A percentile compares a stretch with the other conserved stretches of the same genome.
Conservation (phyloP, 1,284 basidiomycete genomes). For the Pyrrhoderma lamaoense region DNA sequence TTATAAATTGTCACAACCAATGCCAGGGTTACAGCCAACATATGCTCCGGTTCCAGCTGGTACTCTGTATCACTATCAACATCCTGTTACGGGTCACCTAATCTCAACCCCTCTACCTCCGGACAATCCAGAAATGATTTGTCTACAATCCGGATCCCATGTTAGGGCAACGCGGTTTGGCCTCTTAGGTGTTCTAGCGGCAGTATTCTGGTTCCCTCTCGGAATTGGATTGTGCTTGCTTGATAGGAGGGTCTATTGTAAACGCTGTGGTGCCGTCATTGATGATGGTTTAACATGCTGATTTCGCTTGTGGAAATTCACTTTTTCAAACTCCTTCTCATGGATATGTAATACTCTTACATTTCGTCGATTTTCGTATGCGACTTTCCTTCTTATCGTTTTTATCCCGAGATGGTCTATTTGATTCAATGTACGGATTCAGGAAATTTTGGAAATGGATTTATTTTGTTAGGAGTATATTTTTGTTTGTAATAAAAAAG, state of each 20-base stretch:
- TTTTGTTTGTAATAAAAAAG: too few relatives aligned
- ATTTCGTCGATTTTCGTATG: too few relatives aligned
- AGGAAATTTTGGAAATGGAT: too few relatives aligned
- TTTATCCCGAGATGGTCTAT: too few relatives aligned
- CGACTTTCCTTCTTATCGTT: too few relatives aligned
- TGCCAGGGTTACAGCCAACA: too few relatives aligned
- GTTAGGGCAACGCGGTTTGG: conserved; percentile 44
- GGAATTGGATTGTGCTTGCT: conserved; percentile 68
- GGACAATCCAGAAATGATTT: conserved; percentile 72
- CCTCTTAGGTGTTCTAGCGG: conserved; percentile 57
- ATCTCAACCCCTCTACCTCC: conserved; percentile 54
- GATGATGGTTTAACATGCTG: conserved; percentile 21
- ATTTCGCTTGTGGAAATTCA: too few relatives aligned
- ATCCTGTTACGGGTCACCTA: conserved; percentile 40
- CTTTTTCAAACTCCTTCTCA: too few relatives aligned
- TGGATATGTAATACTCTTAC: too few relatives aligned
- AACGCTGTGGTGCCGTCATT: conserved; percentile 40
- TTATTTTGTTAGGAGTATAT: too few relatives aligned
- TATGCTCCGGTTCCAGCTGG: neutral
- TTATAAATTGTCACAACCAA: too few relatives aligned
- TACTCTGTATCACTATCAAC: conserved; percentile 37
- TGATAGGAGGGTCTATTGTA: conserved; percentile 59
- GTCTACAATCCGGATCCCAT: conserved; percentile 66
- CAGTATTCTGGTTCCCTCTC: conserved; percentile 75
- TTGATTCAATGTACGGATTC: too few relatives aligned